Evolutionary conservation across 2,329 filamentous ascomycete genomes (phyloP), one percentile per base, ranked within the genome.

Genomic region (Alternaria ventricosa): DNA sequence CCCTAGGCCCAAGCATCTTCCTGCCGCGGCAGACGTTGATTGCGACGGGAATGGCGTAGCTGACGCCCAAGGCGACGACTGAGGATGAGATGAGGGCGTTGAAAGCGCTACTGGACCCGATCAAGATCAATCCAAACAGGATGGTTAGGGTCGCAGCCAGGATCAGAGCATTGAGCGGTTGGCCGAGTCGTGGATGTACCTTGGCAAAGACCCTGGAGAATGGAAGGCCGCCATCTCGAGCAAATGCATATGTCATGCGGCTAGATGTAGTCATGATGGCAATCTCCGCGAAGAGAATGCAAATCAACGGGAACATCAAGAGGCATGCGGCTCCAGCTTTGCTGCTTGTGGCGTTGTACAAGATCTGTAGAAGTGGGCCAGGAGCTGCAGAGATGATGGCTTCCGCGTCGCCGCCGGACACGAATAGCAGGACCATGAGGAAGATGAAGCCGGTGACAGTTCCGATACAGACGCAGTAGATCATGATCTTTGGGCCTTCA

Each of bases 41-140:
- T 0, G 86, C 83, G 50, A 92, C 87, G 0, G 92, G 92, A 43
- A 94, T 92, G 6, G 87, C 91, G 69, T 94, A 94, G 3, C 89
- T 90, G 6, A 94, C 81, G 7, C 90, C 88, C 0, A 94, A 84
- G 1, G 90, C 87, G 8, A 93, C 90, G 0, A 94, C 91, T 0
- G 89, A 90, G 0, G 90, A 87, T 0, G 89, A 88, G 1, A 91
- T 85, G 69, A 93, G 91, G 13, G 90, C 90, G 45, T 90, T 92
- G 79, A 93, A 92, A 0, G 90, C 90, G 63, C 86, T 87, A 53
- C 80, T 83, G 3, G 89, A 91, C 0, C 89, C 90, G 3, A 93
- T 83, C 76, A 92, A 91, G 65, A 93, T 89, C 61, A 87, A 84
- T 0, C 90, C 90, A 60, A 93, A 91, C 12, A 92, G 82, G 60